phyloP scores from a whole-genome alignment of 1,139 yeast species.

The Blastobotrys raffinosifermentans region DNA sequence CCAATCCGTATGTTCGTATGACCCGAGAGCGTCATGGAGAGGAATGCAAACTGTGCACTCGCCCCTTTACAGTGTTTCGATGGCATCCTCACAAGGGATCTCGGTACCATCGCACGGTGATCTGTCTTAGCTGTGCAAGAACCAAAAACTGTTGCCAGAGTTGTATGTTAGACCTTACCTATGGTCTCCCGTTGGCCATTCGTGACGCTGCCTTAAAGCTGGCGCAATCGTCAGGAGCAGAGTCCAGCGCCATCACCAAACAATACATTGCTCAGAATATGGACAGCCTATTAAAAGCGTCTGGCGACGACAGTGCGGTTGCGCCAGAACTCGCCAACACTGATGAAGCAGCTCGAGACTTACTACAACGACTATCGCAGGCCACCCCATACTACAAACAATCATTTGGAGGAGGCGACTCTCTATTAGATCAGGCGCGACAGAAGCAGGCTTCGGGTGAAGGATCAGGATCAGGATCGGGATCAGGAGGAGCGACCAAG shows the following conservation, averaged over 20 bases:
- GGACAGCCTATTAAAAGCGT: conserved; percentile 35
- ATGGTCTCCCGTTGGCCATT: conserved; percentile 69
- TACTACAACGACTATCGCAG: conserved; percentile 38
- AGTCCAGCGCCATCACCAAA: conserved; percentile 43
- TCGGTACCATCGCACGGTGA: conserved; percentile 29
- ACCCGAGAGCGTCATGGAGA: conserved; percentile 67
- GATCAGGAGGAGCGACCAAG: conserved; percentile 4
- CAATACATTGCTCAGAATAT: conserved; percentile 48
- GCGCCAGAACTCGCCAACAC: conserved; percentile 10
- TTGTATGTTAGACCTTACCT: conserved; percentile 76
- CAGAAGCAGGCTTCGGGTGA: conserved; percentile 4
- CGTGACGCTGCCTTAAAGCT: conserved; percentile 77
- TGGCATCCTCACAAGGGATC: conserved; percentile 45
- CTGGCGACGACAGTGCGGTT: conserved; percentile 8
- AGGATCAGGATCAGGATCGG: too few relatives aligned
- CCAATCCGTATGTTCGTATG: conserved; percentile 60
- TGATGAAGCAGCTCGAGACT: conserved; percentile 34
- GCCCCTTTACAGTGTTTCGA: conserved; percentile 75
- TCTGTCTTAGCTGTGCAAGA: conserved; percentile 75
- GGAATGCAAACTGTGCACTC: conserved; percentile 61
- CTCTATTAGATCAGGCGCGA: neutral
- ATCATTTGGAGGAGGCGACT: conserved; percentile 3
- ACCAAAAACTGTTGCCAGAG: conserved; percentile 80
- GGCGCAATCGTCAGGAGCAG: conserved; percentile 46
- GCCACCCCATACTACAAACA: conserved; percentile 32